Evolutionary conservation across 352 stramenopile genomes (phyloP).

Genomic region (Plasmopara viticola): DNA sequence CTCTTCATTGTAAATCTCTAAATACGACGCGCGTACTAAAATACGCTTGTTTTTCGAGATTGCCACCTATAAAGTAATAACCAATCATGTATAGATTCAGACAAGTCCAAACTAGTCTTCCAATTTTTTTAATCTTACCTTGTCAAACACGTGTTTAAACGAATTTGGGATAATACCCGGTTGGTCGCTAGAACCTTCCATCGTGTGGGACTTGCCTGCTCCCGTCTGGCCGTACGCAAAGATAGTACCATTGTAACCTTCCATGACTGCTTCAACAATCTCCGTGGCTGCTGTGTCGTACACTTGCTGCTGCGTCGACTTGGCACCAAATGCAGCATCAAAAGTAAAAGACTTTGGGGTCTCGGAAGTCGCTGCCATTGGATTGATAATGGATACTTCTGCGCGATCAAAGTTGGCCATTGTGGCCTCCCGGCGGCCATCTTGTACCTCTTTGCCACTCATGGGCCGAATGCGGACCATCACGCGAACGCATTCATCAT

Average conservation of each 20-base stretch:
- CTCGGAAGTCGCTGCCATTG: constrained; percentile 53
- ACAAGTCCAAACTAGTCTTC: background rate
- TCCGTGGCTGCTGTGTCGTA: constrained; percentile 86
- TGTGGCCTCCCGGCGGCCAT: constrained; percentile 78
- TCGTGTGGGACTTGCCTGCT: constrained; percentile 86
- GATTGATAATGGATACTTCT: constrained; percentile 87
- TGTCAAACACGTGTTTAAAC: constrained; percentile 89
- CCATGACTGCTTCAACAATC: constrained; percentile 89
- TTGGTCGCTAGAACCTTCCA: constrained; percentile 76
- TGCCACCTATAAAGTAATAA: constrained; percentile 24
- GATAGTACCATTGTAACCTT: constrained; percentile 91
- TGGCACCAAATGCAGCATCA: constrained; percentile 93
- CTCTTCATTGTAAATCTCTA: constrained; percentile 98
- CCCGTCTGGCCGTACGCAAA: constrained; percentile 89
- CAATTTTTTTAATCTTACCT: constrained; percentile 11
- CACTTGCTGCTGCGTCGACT: constrained; percentile 91
- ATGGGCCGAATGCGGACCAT: constrained; percentile 95
- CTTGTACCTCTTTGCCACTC: constrained; percentile 91
- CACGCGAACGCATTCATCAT: constrained; percentile 92
- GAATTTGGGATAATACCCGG: constrained; percentile 88
- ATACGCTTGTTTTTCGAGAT: constrained; percentile 92
- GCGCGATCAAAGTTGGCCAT: constrained; percentile 87
- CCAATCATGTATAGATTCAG: background rate
- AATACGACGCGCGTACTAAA: constrained; percentile 92
- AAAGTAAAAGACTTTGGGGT: constrained; percentile 95